A percentile compares a stretch with the other conserved stretches of the same genome.
Evolutionary conservation across 2,329 filamentous ascomycete genomes (phyloP).

Genomic region (Aspergillus chevalieri): DNA sequence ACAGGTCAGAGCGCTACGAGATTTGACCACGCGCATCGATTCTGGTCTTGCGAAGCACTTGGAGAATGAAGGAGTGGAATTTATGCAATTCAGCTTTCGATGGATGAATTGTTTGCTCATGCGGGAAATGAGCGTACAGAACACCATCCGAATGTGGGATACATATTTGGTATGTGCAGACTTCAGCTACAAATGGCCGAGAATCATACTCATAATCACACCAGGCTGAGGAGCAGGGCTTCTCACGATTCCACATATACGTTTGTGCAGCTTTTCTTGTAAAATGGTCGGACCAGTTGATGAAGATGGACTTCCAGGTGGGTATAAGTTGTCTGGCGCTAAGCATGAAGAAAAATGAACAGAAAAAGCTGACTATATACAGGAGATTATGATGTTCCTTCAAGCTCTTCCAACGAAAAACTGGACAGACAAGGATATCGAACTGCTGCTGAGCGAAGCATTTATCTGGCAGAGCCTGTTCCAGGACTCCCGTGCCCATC

Average conservation of each 20-base stretch:
- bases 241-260: slow-evolving; percentile 96
- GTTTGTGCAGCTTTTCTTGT: slow-evolving; percentile 96
- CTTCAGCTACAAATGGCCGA: background rate
- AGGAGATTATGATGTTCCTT: slow-evolving; percentile 99
- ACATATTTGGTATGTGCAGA: slow-evolving; percentile 72
- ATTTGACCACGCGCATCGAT: slow-evolving; percentile 88
- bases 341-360: background rate
- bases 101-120: slow-evolving; percentile 99
- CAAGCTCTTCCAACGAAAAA: slow-evolving; percentile 86
- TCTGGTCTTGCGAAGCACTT: slow-evolving; percentile 77
- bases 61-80: slow-evolving; percentile 86
- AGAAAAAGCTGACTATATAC: slow-evolving; percentile 15
- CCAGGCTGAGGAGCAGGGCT: slow-evolving; percentile 95
- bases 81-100: slow-evolving; percentile 97
- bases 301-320: slow-evolving; percentile 87
- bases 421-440: slow-evolving; percentile 98
- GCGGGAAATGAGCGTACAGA: slow-evolving; percentile 93
- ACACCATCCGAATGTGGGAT: slow-evolving; percentile 99
- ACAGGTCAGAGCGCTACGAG: slow-evolving; percentile 80
- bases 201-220: slow-evolving; percentile 12
- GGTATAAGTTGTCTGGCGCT: slow-evolving; percentile 3
- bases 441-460: slow-evolving; percentile 87
- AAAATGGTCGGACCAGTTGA: slow-evolving; percentile 92
- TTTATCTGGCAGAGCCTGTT: slow-evolving; percentile 99
- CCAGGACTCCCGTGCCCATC: slow-evolving; percentile 85